Conservation (phyloP, 2,329 filamentous ascomycete genomes). For the Albophoma yamanashiensis region DNA sequence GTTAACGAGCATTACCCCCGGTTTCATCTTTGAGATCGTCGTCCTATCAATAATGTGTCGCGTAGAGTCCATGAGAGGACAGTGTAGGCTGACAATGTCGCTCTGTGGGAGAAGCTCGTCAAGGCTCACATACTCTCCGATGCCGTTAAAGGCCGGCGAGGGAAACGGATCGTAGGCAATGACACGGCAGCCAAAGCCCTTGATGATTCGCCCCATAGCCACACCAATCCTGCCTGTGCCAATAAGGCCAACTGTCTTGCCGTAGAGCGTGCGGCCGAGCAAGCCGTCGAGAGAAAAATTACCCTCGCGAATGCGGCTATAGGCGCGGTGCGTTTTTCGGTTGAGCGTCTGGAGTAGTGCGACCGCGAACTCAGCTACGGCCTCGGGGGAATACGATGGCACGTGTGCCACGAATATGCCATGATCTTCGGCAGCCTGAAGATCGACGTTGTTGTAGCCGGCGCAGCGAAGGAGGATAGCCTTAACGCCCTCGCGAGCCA, state of each 20-base stretch:
- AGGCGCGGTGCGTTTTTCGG: slow-evolving; percentile 56
- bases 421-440: slow-evolving; percentile 40
- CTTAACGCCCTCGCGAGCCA: slow-evolving; percentile 38
- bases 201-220: slow-evolving; percentile 48
- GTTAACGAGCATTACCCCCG: slow-evolving; percentile 52
- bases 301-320: slow-evolving; percentile 56
- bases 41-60: slow-evolving; percentile 48
- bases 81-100: slow-evolving; percentile 57
- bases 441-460: slow-evolving; percentile 58
- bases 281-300: slow-evolving; percentile 58
- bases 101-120: slow-evolving; percentile 42
- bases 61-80: slow-evolving; percentile 50
- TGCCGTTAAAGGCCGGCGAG: slow-evolving; percentile 33
- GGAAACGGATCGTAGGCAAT: slow-evolving; percentile 50
- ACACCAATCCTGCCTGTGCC: slow-evolving; percentile 57
- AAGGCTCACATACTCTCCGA: slow-evolving; percentile 42
- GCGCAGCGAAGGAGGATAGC: slow-evolving; percentile 57
- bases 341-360: slow-evolving; percentile 57
- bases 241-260: slow-evolving; percentile 56
- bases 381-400: slow-evolving; percentile 57
- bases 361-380: slow-evolving; percentile 60
- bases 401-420: slow-evolving; percentile 55
- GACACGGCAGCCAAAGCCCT: slow-evolving; percentile 54
- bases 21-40: slow-evolving; percentile 45
- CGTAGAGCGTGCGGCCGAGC: slow-evolving; percentile 48